Evolutionary conservation across 2,329 filamentous ascomycete genomes (phyloP).

Genomic region (Aspergillus nomiae): DNA sequence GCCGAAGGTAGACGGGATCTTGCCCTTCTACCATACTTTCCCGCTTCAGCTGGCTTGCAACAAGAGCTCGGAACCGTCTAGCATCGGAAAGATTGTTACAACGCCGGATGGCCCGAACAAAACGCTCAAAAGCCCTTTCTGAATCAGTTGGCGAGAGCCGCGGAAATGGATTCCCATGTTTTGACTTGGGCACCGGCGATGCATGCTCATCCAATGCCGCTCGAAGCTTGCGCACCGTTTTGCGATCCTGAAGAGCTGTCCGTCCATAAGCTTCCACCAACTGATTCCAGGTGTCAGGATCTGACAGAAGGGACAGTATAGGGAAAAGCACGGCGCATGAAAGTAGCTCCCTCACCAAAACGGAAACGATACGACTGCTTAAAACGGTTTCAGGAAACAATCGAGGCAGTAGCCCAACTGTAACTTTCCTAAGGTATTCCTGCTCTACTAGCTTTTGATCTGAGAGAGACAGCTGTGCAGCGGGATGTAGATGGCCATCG

Average conservation of each 20-base stretch:
- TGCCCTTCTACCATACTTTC: constrained; percentile 77
- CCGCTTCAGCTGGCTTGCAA: constrained; percentile 86
- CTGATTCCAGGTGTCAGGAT: constrained; percentile 98
- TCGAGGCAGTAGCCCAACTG: constrained; percentile 70
- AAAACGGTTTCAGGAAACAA: constrained; percentile 74
- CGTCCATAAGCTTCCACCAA: constrained; percentile 86
- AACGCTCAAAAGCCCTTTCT: constrained; percentile 91
- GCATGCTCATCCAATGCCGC: constrained; percentile 94
- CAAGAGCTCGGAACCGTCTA: constrained; percentile 85
- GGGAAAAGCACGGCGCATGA: constrained; percentile 87
- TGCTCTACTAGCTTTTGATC: constrained; percentile 86
- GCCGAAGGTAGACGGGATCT: constrained; percentile 82
- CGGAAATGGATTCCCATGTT: constrained; percentile 70
- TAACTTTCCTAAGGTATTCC: constrained; percentile 78
- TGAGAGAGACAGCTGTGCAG: constrained; percentile 78
- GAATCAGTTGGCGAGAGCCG: constrained; percentile 79
- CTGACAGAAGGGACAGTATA: constrained; percentile 74
- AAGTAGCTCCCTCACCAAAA: constrained; percentile 85
- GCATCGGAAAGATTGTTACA: constrained; percentile 92
- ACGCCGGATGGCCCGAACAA: constrained; percentile 84
- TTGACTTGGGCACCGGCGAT: constrained; percentile 70
- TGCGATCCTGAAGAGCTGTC: constrained; percentile 88
- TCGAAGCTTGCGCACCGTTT: constrained; percentile 87
- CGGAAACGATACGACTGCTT: constrained; percentile 77
- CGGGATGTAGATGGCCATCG: constrained; percentile 84